Conservation (phyloP, 2,329 filamentous ascomycete species). For the Fusarium pseudograminearum region DNA sequence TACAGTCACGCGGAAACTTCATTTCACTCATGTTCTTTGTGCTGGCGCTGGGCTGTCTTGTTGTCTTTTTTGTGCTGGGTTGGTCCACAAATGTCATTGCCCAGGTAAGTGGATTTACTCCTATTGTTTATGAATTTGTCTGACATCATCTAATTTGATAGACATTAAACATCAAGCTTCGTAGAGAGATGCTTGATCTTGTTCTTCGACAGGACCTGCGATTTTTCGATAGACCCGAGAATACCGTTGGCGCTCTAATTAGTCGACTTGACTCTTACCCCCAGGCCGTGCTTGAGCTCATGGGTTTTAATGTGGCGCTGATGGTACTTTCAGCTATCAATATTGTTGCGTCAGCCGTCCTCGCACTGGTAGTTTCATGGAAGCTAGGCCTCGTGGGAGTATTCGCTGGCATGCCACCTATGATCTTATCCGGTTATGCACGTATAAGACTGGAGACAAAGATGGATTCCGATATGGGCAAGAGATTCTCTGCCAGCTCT, state of each 20-base stretch:
- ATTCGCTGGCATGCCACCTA: conserved; percentile 54
- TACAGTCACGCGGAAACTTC: conserved; percentile 62
- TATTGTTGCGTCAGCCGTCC: conserved; percentile 55
- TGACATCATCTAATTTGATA: no score
- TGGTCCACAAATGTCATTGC: no score
- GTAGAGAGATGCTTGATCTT: no score
- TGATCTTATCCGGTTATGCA: conserved; percentile 52
- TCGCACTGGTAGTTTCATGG: conserved; percentile 60
- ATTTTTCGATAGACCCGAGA: conserved; percentile 57
- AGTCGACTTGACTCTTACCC: conserved; percentile 53
- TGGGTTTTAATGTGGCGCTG: conserved; percentile 56
- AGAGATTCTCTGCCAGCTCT: conserved; percentile 50
- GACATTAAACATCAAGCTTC: no score
- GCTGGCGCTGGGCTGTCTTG: no score
- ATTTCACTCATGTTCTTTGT: conserved; percentile 67
- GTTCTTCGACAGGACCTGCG: conserved; percentile 56
- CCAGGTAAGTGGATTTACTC: no score
- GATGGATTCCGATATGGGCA: conserved; percentile 51
- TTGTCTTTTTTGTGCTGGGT: no score
- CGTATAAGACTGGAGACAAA: conserved; percentile 55
- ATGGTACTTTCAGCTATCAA: conserved; percentile 51
- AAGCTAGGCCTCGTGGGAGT: conserved; percentile 62
- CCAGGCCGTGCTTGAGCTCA: conserved; percentile 55
- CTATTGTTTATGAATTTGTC: no score
- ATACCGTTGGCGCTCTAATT: conserved; percentile 53